Evolutionary conservation across 768 basidiomycete species (phyloP).

Genomic region (Podaxis sp.): DNA sequence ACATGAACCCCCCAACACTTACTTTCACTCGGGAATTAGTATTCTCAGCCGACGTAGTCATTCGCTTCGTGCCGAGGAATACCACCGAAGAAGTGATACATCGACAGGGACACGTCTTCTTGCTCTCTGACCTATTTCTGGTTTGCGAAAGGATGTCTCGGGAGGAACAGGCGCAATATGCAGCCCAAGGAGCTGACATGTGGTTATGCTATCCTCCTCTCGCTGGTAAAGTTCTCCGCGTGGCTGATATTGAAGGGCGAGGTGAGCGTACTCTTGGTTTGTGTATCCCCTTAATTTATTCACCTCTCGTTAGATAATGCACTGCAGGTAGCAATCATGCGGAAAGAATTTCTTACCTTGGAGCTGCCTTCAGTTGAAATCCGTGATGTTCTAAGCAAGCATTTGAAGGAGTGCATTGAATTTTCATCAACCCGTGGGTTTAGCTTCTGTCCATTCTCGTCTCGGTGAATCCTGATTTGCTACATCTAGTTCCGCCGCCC

Average conservation of each 20-base stretch:
- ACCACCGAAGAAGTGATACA: conserved; percentile 78
- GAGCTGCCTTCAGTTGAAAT: conserved; percentile 54
- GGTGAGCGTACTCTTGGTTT: conserved; percentile 38
- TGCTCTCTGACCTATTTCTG: conserved; percentile 91
- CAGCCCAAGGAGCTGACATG: conserved; percentile 72
- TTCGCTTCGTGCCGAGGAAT: conserved; percentile 75
- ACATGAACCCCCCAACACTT: conserved; percentile 80
- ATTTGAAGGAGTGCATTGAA: conserved; percentile 82
- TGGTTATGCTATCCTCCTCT: conserved; percentile 94
- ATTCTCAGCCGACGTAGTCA: conserved; percentile 63
- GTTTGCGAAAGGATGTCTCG: conserved; percentile 82
- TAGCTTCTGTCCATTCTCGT: background rate
- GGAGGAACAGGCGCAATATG: conserved; percentile 52
- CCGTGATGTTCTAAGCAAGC: conserved; percentile 62
- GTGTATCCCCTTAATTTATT: background rate
- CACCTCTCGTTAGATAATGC: conserved; percentile 51
- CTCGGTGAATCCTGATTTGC: background rate
- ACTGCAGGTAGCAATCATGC: conserved; percentile 79
- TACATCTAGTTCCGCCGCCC: conserved; percentile 46
- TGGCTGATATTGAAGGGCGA: conserved; percentile 58
- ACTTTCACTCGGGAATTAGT: conserved; percentile 79
- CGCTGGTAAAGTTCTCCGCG: conserved; percentile 87
- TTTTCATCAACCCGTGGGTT: conserved; percentile 75
- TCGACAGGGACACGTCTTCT: conserved; percentile 74
- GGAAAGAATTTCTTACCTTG: conserved; percentile 79